Conservation (phyloP, 169 alveolate species). For the Plasmodium gonderi region DNA sequence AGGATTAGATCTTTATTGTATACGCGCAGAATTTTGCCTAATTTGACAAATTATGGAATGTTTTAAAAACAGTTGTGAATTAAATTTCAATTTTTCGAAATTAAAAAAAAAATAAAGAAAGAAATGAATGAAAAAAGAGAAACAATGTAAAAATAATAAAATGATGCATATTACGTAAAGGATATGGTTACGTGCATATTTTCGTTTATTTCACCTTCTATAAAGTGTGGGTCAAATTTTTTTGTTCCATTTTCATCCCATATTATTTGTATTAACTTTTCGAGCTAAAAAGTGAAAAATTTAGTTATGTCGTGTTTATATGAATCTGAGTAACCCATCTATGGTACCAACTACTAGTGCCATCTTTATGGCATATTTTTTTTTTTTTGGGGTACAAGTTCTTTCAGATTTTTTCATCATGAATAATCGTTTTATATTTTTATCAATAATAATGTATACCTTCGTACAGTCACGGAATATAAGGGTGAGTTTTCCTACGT, state of each 20-base stretch:
- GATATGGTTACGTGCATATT: background rate
- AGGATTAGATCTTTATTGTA: slow-evolving; percentile 31
- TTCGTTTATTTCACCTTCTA: slow-evolving; percentile 28
- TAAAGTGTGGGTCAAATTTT: slow-evolving; percentile 26
- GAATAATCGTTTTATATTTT: too few relatives aligned
- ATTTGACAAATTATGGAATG: background rate
- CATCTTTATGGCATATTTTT: too few relatives aligned
- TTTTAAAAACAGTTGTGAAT: background rate
- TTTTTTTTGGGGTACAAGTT: too few relatives aligned
- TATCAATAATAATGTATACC: slow-evolving; percentile 30
- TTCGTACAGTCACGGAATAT: slow-evolving; percentile 15
- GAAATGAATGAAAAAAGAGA: background rate
- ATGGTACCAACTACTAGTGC: background rate
- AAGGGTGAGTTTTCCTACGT: slow-evolving; percentile 46
- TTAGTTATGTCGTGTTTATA: background rate
- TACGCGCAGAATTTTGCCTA: slow-evolving; percentile 30
- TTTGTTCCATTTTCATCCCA: slow-evolving; percentile 69
- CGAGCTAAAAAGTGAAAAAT: slow-evolving; percentile 25
- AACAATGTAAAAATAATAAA: background rate
- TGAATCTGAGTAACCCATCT: background rate
- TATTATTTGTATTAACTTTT: slow-evolving; percentile 10
- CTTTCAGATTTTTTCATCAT: too few relatives aligned
- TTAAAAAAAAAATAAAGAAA: slow-evolving; percentile 12
- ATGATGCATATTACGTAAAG: background rate
- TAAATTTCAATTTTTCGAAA: background rate